Percentiles rank a stretch among this genome's conserved stretches.
Evolutionary conservation across 495 filamentous ascomycete genomes (phyloP).

Genomic region (Alectoria sarmentosa): DNA sequence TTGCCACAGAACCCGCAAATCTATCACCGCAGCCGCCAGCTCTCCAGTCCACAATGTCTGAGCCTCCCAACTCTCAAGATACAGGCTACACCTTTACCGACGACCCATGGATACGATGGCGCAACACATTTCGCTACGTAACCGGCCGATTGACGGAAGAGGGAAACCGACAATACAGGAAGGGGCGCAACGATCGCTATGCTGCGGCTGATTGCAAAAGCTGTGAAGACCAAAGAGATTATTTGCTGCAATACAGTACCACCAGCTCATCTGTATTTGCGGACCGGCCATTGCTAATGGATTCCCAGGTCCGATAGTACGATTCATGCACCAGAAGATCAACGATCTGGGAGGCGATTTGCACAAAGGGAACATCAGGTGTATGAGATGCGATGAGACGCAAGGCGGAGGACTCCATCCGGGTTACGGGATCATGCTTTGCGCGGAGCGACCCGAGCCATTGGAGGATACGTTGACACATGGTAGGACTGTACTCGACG

Average conservation of each 20-base stretch:
- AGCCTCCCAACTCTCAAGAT: no score
- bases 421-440: slow-evolving; percentile 77
- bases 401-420: slow-evolving; percentile 78
- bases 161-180: slow-evolving; percentile 62
- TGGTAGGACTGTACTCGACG: slow-evolving; percentile 18
- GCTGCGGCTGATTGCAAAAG: slow-evolving; percentile 65
- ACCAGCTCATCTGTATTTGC: slow-evolving; percentile 2
- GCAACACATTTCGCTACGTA: slow-evolving; percentile 71
- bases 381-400: slow-evolving; percentile 60
- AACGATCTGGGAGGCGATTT: slow-evolving; percentile 67
- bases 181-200: slow-evolving; percentile 56
- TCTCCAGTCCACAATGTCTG: no score
- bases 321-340: slow-evolving; percentile 76
- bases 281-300: not conserved
- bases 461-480: slow-evolving; percentile 92
- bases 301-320: slow-evolving; percentile 61
- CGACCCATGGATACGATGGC: slow-evolving; percentile 61
- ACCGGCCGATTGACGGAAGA: slow-evolving; percentile 61
- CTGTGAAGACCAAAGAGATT: slow-evolving; percentile 74
- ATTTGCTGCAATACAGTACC: slow-evolving; percentile 65
- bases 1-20: no score
- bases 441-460: slow-evolving; percentile 76
- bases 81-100: slow-evolving; percentile 46
- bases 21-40: no score
- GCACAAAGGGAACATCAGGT: slow-evolving; percentile 67